Percentiles rank a stretch among this genome's conserved stretches.
phyloP scores from a whole-genome alignment of 1,284 basidiomycete species.

The Retiboletus flavoniger region DNA sequence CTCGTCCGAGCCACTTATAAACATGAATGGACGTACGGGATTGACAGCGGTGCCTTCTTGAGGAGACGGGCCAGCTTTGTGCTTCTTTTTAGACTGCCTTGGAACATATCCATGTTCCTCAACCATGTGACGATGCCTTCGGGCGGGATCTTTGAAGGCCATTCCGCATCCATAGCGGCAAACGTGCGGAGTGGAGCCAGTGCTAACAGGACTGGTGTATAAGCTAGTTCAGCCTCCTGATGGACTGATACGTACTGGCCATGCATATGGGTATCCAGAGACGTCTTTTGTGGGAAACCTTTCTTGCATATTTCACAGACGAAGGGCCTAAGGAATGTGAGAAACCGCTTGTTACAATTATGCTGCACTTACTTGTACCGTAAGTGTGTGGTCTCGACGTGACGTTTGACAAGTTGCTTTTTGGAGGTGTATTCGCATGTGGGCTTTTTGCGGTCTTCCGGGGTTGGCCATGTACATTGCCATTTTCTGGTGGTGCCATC shows the following conservation, averaged over 20 bases:
- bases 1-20: constrained; percentile 29
- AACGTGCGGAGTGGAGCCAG: constrained; percentile 53
- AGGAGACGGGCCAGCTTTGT: constrained; percentile 30
- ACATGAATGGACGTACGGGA: constrained; percentile 38
- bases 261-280: constrained; percentile 58
- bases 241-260: constrained; percentile 49
- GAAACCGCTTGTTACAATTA: constrained; percentile 10
- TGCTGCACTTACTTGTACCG: constrained; percentile 50
- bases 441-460: constrained; percentile 35
- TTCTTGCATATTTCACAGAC: constrained; percentile 54
- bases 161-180: constrained; percentile 53
- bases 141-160: constrained; percentile 61
- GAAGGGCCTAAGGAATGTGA: constrained; percentile 44
- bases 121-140: constrained; percentile 59
- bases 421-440: constrained; percentile 55
- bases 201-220: constrained; percentile 37
- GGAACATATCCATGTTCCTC: constrained; percentile 53
- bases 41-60: constrained; percentile 28
- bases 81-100: constrained; percentile 46
- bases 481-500: constrained; percentile 38
- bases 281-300: constrained; percentile 60
- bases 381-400: constrained; percentile 63
- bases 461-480: constrained; percentile 37
- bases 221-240: constrained; percentile 8
- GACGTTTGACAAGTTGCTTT: constrained; percentile 67